These are phyloP conservation scores for Neolentinus lepideus DNA, from an alignment of 1,284 basidiomycete species.

Conservation along the genomic window DNA sequence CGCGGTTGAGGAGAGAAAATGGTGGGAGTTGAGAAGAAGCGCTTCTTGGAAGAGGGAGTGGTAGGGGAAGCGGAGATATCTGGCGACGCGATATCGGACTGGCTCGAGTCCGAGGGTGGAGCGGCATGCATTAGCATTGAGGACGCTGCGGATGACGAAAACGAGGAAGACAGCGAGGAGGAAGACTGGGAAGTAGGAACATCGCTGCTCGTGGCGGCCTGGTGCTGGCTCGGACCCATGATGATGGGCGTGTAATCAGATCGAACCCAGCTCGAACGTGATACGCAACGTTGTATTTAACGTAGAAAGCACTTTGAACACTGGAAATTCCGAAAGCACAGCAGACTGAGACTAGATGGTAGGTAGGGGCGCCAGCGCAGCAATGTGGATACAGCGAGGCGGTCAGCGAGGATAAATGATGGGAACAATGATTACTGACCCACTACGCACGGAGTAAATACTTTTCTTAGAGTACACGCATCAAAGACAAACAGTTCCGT, in stretches of 20 bases:
- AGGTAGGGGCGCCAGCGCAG: conserved; percentile 17
- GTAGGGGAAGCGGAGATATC: conserved; percentile 31
- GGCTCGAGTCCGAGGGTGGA: conserved; percentile 26
- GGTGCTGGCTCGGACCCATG: conserved; percentile 4
- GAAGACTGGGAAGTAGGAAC: conserved; percentile 28
- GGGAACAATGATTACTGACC: background rate
- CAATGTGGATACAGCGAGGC: conserved; percentile 33
- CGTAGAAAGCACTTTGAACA: conserved; percentile 11
- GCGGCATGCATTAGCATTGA: conserved; percentile 28
- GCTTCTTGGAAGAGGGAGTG: conserved; percentile 27
- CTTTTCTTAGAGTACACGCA: background rate
- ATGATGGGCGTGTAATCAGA: background rate
- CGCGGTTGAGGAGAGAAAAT: conserved; percentile 28
- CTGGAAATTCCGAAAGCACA: conserved; percentile 14
- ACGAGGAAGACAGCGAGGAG: conserved; percentile 34
- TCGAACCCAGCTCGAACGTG: conserved; percentile 2
- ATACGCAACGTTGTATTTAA: conserved; percentile 1
- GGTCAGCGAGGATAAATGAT: conserved; percentile 4
- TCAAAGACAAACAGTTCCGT: background rate
- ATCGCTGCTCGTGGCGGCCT: conserved; percentile 23
- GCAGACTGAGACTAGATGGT: conserved; percentile 14
- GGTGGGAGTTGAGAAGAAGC: conserved; percentile 24
- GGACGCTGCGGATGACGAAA: conserved; percentile 29
- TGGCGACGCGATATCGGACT: conserved; percentile 31
- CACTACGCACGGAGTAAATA: background rate